Conservation (phyloP, 2,329 filamentous ascomycete genomes). For the Penicillium digitatum region DNA sequence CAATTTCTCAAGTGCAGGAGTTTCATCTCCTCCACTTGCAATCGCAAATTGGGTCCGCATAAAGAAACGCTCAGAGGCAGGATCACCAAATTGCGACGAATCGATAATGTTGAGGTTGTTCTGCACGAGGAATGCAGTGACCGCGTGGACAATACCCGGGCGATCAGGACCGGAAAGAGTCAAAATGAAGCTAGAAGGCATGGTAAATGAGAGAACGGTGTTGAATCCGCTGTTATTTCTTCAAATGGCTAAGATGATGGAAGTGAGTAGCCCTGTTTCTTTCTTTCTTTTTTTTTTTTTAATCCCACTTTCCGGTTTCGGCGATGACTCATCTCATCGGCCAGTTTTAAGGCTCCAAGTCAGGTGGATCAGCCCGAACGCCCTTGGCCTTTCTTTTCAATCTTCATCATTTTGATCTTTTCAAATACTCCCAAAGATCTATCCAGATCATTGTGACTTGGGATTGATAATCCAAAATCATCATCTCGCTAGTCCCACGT, state of each 20-base stretch:
- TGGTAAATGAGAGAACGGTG: slow-evolving; percentile 25
- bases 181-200: slow-evolving; percentile 61
- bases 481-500: neutral
- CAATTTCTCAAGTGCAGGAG: slow-evolving; percentile 49
- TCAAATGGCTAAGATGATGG: neutral
- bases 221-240: slow-evolving; percentile 22
- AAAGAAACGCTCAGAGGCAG: slow-evolving; percentile 71
- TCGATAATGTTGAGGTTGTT: slow-evolving; percentile 77
- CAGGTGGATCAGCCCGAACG: neutral
- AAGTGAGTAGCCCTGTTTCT: neutral
- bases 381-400: neutral
- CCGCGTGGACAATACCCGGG: slow-evolving; percentile 78
- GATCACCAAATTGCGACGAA: slow-evolving; percentile 79
- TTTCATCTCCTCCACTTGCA: slow-evolving; percentile 16
- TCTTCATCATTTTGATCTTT: neutral
- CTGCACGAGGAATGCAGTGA: slow-evolving; percentile 70
- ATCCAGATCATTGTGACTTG: too few species aligned
- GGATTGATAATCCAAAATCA: too few species aligned
- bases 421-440: neutral
- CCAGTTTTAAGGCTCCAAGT: too few species aligned
- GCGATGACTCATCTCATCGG: slow-evolving; percentile 8
- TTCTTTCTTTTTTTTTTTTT: neutral
- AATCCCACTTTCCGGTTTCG: slow-evolving; percentile 4
- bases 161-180: slow-evolving; percentile 81
- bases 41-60: slow-evolving; percentile 82